Base-by-base conservation (phyloP, 2,329 filamentous ascomycete genomes). In the Hypoxylon sp. region DNA sequence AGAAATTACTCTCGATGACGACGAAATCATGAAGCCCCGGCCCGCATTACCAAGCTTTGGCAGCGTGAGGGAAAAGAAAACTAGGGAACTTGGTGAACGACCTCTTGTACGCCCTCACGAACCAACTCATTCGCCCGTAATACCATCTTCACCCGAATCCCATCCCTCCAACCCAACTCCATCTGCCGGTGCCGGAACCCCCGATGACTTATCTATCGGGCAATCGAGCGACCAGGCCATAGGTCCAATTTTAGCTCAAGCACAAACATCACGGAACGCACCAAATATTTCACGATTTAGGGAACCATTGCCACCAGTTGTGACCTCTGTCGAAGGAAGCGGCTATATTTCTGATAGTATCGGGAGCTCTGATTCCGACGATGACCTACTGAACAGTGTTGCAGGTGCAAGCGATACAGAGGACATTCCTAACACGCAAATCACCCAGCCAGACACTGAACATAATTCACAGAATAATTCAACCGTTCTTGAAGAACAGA, bases 1-100 rank as follows among this genome's bases (percentile, higher is more conserved):
- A 73, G 87, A 87, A 3, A 74, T 80, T 14, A 66, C 79, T 10
- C 71, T 84, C 1, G 85, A 90, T n/a, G 88, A 92, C 31, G 89
- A 92, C 46, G 86, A 90, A 66, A 81, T 89, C 13, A 93, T 94
- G 90, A 89, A 89, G 71, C 92, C 92, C n/a, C 84, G 91, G 33
- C 91, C 92, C 5, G 89, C 89, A 1, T 80, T 94, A 39, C 92
- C 92, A 1, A 90, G 86, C 1, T 94, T 94, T 78, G 92, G 92
- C 17, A 94, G 92, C 74, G 84, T 94, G 22, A 85, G 91, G 22
- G 88, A 90, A 29, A 89, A 87, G 78, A 89, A 88, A 71, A 76
- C 80, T 6, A 84, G 81, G 42, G 85, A 88, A 54, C 73, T 80
- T 0, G 81, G 85, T 42, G 91, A 90, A 73, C 83, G 88, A 2